Conservation (phyloP, 1,284 basidiomycete species). For the Dichomitus squalens region DNA sequence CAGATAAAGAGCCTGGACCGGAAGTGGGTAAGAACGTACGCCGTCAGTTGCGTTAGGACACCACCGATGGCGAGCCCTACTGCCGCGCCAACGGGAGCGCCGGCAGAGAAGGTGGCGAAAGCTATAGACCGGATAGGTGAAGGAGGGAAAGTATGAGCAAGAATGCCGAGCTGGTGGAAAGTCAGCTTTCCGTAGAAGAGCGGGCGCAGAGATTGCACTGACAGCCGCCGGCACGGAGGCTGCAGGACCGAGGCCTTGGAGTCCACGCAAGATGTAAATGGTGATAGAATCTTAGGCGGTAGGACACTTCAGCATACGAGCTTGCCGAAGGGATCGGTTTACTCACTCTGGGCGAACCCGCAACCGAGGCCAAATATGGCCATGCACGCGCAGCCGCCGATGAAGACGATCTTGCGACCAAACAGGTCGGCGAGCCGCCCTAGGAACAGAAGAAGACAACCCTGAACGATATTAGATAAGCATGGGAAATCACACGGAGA, state of each 20-base stretch:
- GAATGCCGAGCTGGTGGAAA: constrained; percentile 64
- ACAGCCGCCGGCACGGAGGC: constrained; percentile 72
- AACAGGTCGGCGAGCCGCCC: constrained; percentile 64
- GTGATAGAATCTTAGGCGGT: constrained; percentile 47
- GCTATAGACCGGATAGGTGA: constrained; percentile 68
- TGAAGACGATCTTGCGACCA: constrained; percentile 55
- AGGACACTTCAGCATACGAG: not conserved
- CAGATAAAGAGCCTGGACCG: not conserved
- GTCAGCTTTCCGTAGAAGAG: not conserved
- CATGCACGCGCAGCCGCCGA: constrained; percentile 44
- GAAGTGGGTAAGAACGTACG: constrained; percentile 31
- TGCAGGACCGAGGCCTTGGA: constrained; percentile 73
- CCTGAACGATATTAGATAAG: constrained; percentile 33
- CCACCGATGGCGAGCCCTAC: constrained; percentile 74
- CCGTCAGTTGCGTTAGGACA: constrained; percentile 66
- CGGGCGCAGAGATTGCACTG: constrained; percentile 28
- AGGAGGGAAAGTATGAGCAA: constrained; percentile 75
- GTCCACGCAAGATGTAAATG: constrained; percentile 64
- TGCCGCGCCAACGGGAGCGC: constrained; percentile 78
- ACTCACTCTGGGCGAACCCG: constrained; percentile 47
- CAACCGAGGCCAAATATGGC: constrained; percentile 42
- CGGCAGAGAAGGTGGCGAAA: constrained; percentile 78
- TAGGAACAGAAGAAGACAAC: constrained; percentile 59
- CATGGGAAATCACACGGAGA: not conserved
- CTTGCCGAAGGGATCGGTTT: not conserved